Base-by-base conservation (phyloP, 2,329 filamentous ascomycete genomes). In the Diplodia intermedia region DNA sequence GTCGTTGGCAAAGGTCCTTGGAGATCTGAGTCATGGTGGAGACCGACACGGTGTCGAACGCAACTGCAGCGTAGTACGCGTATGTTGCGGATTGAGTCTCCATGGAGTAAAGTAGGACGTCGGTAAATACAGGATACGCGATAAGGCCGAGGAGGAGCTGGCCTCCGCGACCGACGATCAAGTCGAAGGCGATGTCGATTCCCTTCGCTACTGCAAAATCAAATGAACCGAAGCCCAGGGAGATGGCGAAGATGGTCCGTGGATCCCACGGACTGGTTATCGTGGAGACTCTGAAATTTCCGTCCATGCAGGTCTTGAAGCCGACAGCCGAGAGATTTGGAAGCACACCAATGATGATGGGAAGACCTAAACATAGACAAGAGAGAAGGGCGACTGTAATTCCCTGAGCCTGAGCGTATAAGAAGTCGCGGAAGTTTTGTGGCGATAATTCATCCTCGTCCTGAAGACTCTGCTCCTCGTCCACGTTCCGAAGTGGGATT, bases 141-240 rank as follows among this genome's bases (percentile, higher is more conserved):
- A 40, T 11, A 7, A 40, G 12, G 3, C 31, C 54, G 14, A 57
- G 33, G 6, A 57, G 18, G 2, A 38, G 31, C 8, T 57, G 54
- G 29, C 54, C 54, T 14, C 54, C 54, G n/a, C 54, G 54, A 7
- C 54, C 54, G 5, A 56, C 26, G n/a, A 56, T 11, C 29, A 56
- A n/a, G 29, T 56, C 54, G 29, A 56, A 56, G 11, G n/a, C 6
- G 14, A 56, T 11, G 15, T 56, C 54, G n/a, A 56, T 56, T 33
- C 15, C 18, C 26, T 36, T 56, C 5, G 54, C 54, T 1, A 57
- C 36, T 31, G 31, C 54, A 6, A 57, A 57, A 7, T 57, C 54
- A 15, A 57, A 40, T 18, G 54, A 57, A 5, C 54, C 54, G 20
- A 57, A 57, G 9, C 54, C 54, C 4, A 43, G 31, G 7, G 54